Base-by-base conservation (phyloP, 148 eudicot species). In the Cornus kousa region DNA sequence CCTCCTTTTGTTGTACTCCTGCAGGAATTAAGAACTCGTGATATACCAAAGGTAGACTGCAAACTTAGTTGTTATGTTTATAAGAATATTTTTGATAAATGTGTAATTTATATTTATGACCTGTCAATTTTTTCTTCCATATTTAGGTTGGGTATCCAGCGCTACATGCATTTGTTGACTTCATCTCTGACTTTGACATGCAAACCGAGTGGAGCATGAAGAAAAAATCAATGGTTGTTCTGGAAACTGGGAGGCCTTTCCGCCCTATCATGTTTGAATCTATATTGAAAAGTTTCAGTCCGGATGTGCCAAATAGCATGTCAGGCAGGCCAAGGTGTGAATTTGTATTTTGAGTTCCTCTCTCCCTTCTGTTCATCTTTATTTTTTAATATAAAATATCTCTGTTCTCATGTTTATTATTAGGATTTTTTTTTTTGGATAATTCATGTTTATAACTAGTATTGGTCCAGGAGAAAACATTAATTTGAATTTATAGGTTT, bases 181-280 rank as follows among this genome's bases (percentile, higher is more conserved):
- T 94, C 73, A 72, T 94, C 67, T 83, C 90, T 74, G 90, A 87
- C 77, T 90, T 94, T 83, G 94, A 88, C 83, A 48, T 88, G 81
- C 90, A 87, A 31, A 35, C 53, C 74, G 87, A 81, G 40, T 68
- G 81, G 70, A 85, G 79, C 80, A 79, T 76, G 35, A 88, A 86
- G 85, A 86, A 79, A 75, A 90, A 86, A 80, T 91, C 86, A 60
- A 62, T 77, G 66, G n/a, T 55, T 80, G 53, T 74, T 81, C 80
- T 89, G 78, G 91, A 90, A 80, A 92, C 88, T 75, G 96, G 96
- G 62, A 83, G 77, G 77, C 91, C 98, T 70, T 87, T 94, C 39
- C 89, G 89, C 65, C 98, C 98, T 74, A 81, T 86, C 67, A 92
- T 94, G 96, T 94, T 94, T 85, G 98, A 94, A 82, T 75, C 55